Evolutionary conservation across 2,329 filamentous ascomycete species (phyloP), one percentile per base, ranked within the genome.

Genomic region (Ramichloridium luteum): DNA sequence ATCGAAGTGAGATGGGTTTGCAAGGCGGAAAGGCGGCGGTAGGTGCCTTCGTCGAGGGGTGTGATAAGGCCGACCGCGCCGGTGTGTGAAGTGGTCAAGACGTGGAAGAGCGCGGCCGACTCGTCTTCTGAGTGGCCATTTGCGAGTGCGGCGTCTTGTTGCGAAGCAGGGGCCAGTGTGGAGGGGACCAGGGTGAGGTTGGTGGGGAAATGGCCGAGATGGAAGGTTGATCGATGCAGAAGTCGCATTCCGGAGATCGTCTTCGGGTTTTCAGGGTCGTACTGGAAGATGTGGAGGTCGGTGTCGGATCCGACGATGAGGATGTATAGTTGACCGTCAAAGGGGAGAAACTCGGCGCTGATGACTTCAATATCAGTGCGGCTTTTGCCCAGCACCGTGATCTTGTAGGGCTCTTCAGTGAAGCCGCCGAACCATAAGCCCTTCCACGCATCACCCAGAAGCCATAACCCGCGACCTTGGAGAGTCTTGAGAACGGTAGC

Each of bases 381-480:
- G 46, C 80, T 83, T 59, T 94, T 94, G 25, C 86, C 85, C 44
- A 96, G 85, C 3, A 94, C 69, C 40, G 85, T 80, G 74, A 98
- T 85, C 45, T 81, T 86, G 55, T 96, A 98, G 1, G 90, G 90
- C 50, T 96, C 90, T 59, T 98, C 88, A 60, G 82, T 90, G 52
- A 94, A 98, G 1, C 90, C 90, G 0, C 83, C 81, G 45, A 98
- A 92, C 85, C 90, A 96, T 2, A 96, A 67, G 0, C 90, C 90
- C 60, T 93, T 93, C 53, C 90, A 76, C 1, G 80, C 82, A 59
- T 98, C 90, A 0, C 82, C 81, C 60, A 94, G 76, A 8, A 93
- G 67, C 49, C 82, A 85, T 53, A 98, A 67, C 1, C 88, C 86
- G 1, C 84, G 92, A 2, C 79, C 75, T 3, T 76, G 75, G 12